Evolutionary conservation across 306 rosid species (phyloP).

Genomic region (Vigna hirtella): DNA sequence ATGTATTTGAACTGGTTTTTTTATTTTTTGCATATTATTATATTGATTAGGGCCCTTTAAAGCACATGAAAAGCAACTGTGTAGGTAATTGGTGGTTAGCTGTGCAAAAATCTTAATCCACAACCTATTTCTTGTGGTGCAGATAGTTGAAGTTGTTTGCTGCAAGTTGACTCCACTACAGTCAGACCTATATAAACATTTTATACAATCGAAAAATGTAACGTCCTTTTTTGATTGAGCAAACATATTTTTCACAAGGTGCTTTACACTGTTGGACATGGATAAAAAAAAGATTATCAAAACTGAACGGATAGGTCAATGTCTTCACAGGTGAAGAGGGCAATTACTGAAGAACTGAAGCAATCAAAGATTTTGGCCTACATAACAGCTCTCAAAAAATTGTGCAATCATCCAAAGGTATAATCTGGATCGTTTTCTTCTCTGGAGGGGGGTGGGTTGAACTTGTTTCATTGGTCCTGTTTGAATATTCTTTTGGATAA

Average conservation of each 20-base stretch:
- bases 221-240: slow-evolving; percentile 49
- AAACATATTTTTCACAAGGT: slow-evolving; percentile 32
- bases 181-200: slow-evolving; percentile 86
- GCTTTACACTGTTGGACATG: slow-evolving; percentile 19
- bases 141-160: slow-evolving; percentile 97
- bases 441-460: background rate
- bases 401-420: slow-evolving; percentile 99
- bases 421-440: slow-evolving; percentile 29
- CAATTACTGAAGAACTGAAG: slow-evolving; percentile 76
- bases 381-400: slow-evolving; percentile 91
- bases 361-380: slow-evolving; percentile 94
- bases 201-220: slow-evolving; percentile 91
- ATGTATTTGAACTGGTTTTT: slow-evolving; percentile 30
- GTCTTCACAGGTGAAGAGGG: slow-evolving; percentile 76
- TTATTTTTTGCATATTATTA: slow-evolving; percentile 13
- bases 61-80: slow-evolving; percentile 21
- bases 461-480: slow-evolving; percentile 16
- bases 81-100: slow-evolving; percentile 25
- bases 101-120: slow-evolving; percentile 27
- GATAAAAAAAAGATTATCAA: slow-evolving; percentile 38
- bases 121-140: slow-evolving; percentile 49
- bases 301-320: slow-evolving; percentile 38
- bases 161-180: slow-evolving; percentile 97
- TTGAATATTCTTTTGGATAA: background rate
- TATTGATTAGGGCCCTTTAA: slow-evolving; percentile 1